Evolutionary conservation across 805 yeast genomes (phyloP).

Genomic region (Myxozyma neglecta): DNA sequence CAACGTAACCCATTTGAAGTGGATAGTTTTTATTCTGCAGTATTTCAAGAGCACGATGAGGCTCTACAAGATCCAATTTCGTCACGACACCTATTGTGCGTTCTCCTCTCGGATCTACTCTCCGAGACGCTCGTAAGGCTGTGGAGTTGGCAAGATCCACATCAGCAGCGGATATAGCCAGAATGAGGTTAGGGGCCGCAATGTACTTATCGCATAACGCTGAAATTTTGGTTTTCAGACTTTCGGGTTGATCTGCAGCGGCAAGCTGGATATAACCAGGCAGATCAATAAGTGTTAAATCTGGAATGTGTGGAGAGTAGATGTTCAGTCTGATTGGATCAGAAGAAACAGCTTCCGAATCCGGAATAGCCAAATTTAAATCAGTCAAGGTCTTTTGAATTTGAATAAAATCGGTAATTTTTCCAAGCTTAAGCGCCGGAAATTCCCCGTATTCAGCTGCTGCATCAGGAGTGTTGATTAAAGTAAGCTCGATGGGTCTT

Average conservation of each 20-base stretch:
- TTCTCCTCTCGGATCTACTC: constrained; percentile 90
- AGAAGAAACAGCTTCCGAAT: constrained; percentile 77
- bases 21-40: constrained; percentile 83
- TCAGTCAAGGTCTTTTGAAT: constrained; percentile 87
- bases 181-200: constrained; percentile 86
- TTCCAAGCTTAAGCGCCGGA: constrained; percentile 81
- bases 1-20: constrained; percentile 93
- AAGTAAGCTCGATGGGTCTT: constrained; percentile 92
- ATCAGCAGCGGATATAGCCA: constrained; percentile 96
- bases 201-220: constrained; percentile 80
- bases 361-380: constrained; percentile 88
- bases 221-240: constrained; percentile 74
- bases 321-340: constrained; percentile 94
- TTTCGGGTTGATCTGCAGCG: constrained; percentile 92
- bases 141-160: constrained; percentile 96
- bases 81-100: constrained; percentile 96
- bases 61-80: constrained; percentile 84
- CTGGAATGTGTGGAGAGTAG: constrained; percentile 87
- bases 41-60: constrained; percentile 65
- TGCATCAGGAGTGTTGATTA: constrained; percentile 77
- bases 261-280: constrained; percentile 98
- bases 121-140: constrained; percentile 84
- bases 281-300: constrained; percentile 86
- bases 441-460: constrained; percentile 90
- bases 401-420: constrained; percentile 80